These are phyloP conservation scores for Phytophthora syringae DNA, from an alignment of 352 stramenopile genomes.

Conservation along the genomic window DNA sequence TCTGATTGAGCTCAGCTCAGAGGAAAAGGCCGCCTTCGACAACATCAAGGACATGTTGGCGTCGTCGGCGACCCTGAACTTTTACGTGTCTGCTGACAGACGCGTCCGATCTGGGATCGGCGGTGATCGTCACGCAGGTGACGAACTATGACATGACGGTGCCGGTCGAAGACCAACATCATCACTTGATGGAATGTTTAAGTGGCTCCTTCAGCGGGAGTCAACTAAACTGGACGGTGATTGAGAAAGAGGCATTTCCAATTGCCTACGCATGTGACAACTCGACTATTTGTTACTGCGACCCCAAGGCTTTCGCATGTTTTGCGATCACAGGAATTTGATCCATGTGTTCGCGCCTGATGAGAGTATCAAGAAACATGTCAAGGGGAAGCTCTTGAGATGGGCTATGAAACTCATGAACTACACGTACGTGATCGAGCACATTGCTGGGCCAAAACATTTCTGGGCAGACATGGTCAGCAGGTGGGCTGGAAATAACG, in stretches of 20 bases:
- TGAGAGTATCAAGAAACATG: slow-evolving; percentile 9
- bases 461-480: slow-evolving; percentile 28
- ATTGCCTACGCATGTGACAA: slow-evolving; percentile 8
- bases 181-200: no score
- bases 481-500: slow-evolving; percentile 8
- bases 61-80: not conserved
- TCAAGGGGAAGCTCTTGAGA: slow-evolving; percentile 13
- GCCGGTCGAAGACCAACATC: no score
- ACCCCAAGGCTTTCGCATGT: slow-evolving; percentile 2
- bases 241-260: slow-evolving; percentile 3
- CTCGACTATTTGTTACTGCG: slow-evolving; percentile 7
- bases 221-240: no score
- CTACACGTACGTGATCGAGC: no score
- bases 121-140: no score
- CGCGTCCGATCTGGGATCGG: slow-evolving; percentile 2
- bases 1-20: no score
- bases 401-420: slow-evolving; percentile 17
- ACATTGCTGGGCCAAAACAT: slow-evolving; percentile 6
- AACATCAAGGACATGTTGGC: slow-evolving; percentile 5
- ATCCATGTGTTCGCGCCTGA: slow-evolving; percentile 13
- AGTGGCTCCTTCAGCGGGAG: no score
- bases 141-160: no score
- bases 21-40: no score
- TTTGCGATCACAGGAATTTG: slow-evolving; percentile 12
- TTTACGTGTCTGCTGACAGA: slow-evolving; percentile 9